phyloP scores from a whole-genome alignment of 2,329 filamentous ascomycete species.

The Claviceps arundinis region DNA sequence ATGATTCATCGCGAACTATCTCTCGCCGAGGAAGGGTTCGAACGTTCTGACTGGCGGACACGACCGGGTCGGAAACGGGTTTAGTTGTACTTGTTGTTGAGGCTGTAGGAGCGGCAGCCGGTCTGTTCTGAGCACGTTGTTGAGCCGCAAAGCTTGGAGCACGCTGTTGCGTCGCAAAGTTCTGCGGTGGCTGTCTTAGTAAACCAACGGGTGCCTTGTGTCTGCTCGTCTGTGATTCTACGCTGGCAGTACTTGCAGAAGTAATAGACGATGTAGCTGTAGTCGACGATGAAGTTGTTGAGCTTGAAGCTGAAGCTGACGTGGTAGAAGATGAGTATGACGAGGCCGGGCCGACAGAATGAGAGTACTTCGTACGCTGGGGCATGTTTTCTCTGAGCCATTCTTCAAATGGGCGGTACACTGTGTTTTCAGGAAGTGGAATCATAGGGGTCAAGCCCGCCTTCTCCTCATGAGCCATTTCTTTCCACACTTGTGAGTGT shows the following conservation, averaged over 20 bases:
- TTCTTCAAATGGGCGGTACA: slow-evolving; percentile 52
- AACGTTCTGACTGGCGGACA: slow-evolving; percentile 18
- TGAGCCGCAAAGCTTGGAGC: slow-evolving; percentile 47
- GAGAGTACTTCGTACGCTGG: slow-evolving; percentile 1
- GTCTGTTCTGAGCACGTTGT: slow-evolving; percentile 44
- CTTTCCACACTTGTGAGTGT: slow-evolving; percentile 48
- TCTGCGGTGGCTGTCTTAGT: slow-evolving; percentile 44
- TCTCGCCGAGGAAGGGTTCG: slow-evolving; percentile 17
- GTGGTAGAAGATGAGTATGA: slow-evolving; percentile 8
- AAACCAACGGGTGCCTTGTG: slow-evolving; percentile 28
- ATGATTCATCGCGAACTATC: slow-evolving; percentile 12
- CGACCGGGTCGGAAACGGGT: slow-evolving; percentile 11
- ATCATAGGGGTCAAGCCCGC: slow-evolving; percentile 50
- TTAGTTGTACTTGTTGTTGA: slow-evolving; percentile 17
- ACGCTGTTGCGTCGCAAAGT: slow-evolving; percentile 41
- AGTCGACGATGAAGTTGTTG: slow-evolving; percentile 5
- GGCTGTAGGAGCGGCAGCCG: slow-evolving; percentile 15
- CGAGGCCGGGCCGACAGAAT: neutral
- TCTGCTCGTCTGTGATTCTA: slow-evolving; percentile 20
- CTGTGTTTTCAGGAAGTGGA: slow-evolving; percentile 45
- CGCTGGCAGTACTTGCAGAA: slow-evolving; percentile 5
- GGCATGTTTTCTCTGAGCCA: slow-evolving; percentile 38
- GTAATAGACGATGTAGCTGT: slow-evolving; percentile 4
- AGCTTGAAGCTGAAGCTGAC: neutral
- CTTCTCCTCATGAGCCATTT: slow-evolving; percentile 56